Base-by-base conservation (phyloP, 1,139 yeast species). In the Kluyveromyces marxianus region DNA sequence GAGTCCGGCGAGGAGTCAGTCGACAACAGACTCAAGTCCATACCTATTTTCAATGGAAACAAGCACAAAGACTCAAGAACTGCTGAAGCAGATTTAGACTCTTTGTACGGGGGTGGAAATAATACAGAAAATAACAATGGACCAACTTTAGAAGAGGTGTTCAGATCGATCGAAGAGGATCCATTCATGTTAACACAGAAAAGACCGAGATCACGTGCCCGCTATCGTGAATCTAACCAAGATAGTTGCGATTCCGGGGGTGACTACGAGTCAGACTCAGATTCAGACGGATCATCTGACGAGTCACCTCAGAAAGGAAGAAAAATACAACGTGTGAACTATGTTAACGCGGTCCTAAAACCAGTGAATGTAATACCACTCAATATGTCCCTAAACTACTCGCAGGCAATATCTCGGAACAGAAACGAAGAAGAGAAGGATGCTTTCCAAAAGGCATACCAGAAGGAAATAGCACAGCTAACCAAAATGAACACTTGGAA, bases 401-500 rank as follows among this genome's bases (percentile, higher is more conserved):
- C 29, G 28, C 47, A 45, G n/a, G 47, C 45, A 26, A 41, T 43
- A 7, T 33, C 32, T 10, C n/a, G 34, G 8, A 46, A 45, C 33
- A 35, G n/a, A 10, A 42, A 30, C 31, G 14, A 10, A 25, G 34
- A 40, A 8, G 37, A 46, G 32, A 26, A 10, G 33, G 31, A 30
- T 2, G 40, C 25, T 25, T 27, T 14, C 29, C 24, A 30, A 27
- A 37, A 42, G 8, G 48, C 46, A 25, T 44, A 45, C 32, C 10
- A 47, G 21, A 47, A 45, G 26, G 48, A 45, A 40, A 36, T 45
- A 7, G 44, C 43, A 24, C 44, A 46, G 25, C 42, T 46, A 24
- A 26, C 31, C n/a, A 47, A 47, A 41, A 48, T 45, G 46, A 37
- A 42, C n/a, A 46, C 51, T 14, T 48, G 50, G 50, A 25, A 3